These are phyloP conservation scores for Penicillium manginii DNA, from an alignment of 495 filamentous ascomycete genomes.

Conservation along the genomic window DNA sequence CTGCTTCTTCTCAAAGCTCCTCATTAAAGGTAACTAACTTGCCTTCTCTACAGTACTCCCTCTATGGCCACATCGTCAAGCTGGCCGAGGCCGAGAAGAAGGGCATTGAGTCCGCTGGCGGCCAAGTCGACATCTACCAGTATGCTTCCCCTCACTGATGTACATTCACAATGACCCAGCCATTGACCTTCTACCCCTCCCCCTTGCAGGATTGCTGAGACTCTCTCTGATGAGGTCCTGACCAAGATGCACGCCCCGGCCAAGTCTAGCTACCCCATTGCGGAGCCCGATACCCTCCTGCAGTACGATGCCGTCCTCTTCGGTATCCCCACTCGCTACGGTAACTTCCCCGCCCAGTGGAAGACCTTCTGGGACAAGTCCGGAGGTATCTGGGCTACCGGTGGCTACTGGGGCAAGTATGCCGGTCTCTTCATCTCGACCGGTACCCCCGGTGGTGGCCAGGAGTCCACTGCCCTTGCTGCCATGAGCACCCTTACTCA, in stretches of 20 bases:
- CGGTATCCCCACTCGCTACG: slow-evolving; percentile 97
- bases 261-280: slow-evolving; percentile 70
- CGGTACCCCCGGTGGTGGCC: slow-evolving; percentile 81
- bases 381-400: slow-evolving; percentile 70
- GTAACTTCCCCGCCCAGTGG: slow-evolving; percentile 98
- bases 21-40: slow-evolving; percentile 8
- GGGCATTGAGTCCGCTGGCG: slow-evolving; percentile 88
- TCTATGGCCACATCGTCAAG: slow-evolving; percentile 88
- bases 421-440: slow-evolving; percentile 91
- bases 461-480: slow-evolving; percentile 84
- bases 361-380: slow-evolving; percentile 89
- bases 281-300: slow-evolving; percentile 69
- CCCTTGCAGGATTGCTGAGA: slow-evolving; percentile 72
- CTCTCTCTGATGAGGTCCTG: slow-evolving; percentile 80
- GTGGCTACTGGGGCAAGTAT: slow-evolving; percentile 87
- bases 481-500: slow-evolving; percentile 87
- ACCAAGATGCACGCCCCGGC: slow-evolving; percentile 85
- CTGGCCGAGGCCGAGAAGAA: slow-evolving; percentile 88
- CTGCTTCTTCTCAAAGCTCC: slow-evolving; percentile 4
- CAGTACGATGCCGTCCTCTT: slow-evolving; percentile 90
- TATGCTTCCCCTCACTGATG: slow-evolving; percentile 32
- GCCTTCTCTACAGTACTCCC: slow-evolving; percentile 71
- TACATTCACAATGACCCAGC: not conserved
- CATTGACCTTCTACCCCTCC: not conserved
- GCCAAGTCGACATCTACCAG: slow-evolving; percentile 79